A percentile compares a stretch with the other conserved stretches of the same genome.
Conservation (phyloP, 495 filamentous ascomycete genomes). For the Penicillium macrosclerotiorum region DNA sequence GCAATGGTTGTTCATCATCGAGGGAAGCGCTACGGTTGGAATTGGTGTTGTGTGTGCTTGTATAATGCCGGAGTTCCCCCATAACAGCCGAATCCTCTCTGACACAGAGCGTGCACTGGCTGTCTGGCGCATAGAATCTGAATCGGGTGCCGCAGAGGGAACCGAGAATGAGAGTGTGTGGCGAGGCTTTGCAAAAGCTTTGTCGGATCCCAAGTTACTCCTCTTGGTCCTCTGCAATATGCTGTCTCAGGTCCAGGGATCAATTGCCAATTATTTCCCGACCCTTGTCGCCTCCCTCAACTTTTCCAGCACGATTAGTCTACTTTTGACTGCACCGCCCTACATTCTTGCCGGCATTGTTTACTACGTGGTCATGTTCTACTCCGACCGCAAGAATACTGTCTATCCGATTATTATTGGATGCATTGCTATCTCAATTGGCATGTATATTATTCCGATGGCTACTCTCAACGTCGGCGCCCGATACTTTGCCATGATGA, state of each 20-base stretch:
- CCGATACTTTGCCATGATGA: conserved; percentile 31
- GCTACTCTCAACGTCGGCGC: conserved; percentile 22
- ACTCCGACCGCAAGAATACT: conserved; percentile 26
- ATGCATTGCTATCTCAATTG: conserved; percentile 21
- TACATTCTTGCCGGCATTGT: conserved; percentile 26
- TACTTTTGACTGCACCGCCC: conserved; percentile 23
- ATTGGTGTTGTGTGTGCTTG: conserved; percentile 39
- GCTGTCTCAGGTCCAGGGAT: conserved; percentile 28
- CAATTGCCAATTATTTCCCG: conserved; percentile 69
- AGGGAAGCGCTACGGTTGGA: conserved; percentile 41
- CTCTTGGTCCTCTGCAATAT: conserved; percentile 29
- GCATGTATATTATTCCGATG: conserved; percentile 28
- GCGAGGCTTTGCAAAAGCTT: conserved; percentile 20
- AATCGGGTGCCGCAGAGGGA: conserved; percentile 28
- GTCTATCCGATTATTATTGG: conserved; percentile 23
- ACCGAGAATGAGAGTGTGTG: conserved; percentile 17
- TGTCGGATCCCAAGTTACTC: conserved; percentile 24
- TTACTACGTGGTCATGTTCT: conserved; percentile 26
- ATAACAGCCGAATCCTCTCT: conserved; percentile 28
- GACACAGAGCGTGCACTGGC: conserved; percentile 22
- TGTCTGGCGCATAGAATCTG: conserved; percentile 31
- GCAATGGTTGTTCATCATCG: conserved; percentile 51
- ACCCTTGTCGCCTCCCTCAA: conserved; percentile 69
- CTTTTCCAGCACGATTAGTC: conserved; percentile 56
- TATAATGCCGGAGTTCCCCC: conserved; percentile 39